Evolutionary conservation across 768 basidiomycete genomes (phyloP), one percentile per base, ranked within the genome.

Genomic region (Mycena amicta): DNA sequence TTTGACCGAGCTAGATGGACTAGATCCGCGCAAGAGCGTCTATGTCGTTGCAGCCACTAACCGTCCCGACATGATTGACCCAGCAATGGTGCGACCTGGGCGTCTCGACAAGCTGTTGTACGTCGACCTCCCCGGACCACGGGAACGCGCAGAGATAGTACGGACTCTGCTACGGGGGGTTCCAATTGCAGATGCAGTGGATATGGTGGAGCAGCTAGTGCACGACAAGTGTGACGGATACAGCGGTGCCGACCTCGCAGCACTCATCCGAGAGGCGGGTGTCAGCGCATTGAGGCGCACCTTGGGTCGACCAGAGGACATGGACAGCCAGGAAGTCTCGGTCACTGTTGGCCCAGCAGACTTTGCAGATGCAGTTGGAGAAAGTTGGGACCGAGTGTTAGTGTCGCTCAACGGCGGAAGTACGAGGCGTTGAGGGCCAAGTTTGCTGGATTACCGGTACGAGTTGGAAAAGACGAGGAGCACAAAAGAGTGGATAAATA

Each of bases 41-140:
- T 95, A 94, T 67, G 94, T 98, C 41, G 93, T 97, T 57, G 95
- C 90, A 0, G 95, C 95, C 6, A 97, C 94, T 28, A 98, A 96
- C 72, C 81, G 95, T 13, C 95, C 95, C 1, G 94, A 98, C 75
- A 96, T 96, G 88, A 95, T 97, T 59, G 95, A 98, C 68, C 95
- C 95, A 1, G 95, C 95, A 5, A 95, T 96, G 94, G 92, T 93
- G 53, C 90, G 95, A n/a, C 95, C 95, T 0, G 95, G 95, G 0
- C 84, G 95, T 11, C 82, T 98, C 12, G 95, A 97, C 76, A 97
- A 97, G 71, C 81, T 96, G 4, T 80, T 97, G 41, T 98, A 95
- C 66, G 93, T 97, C 66, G 95, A 96, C 72, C 79, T 96, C 0
- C 95, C 95, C 22, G 75, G 79, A 0, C 62, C 86, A 0, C 68